A percentile compares a stretch with the other conserved stretches of the same genome.
phyloP scores from a whole-genome alignment of 106 monocot genomes.

The Allium sativum region DNA sequence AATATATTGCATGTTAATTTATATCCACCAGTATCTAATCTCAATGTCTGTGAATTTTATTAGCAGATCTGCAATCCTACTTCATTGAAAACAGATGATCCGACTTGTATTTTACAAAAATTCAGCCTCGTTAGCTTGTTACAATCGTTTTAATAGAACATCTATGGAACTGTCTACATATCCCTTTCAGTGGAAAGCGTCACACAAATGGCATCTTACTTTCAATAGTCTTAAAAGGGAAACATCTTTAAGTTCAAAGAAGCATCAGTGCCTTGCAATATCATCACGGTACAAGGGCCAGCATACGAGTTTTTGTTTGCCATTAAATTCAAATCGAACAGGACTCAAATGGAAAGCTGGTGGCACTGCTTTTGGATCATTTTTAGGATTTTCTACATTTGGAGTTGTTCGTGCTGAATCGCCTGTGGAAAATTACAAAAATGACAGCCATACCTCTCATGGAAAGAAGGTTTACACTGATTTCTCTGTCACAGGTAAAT shows the following conservation, averaged over 20 bases:
- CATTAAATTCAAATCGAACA: conserved; percentile 20
- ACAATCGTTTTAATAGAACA: conserved; percentile 22
- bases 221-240: conserved; percentile 15
- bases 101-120: conserved; percentile 16
- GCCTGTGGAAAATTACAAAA: conserved; percentile 11
- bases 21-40: too few relatives aligned
- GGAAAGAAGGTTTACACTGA: conserved; percentile 75
- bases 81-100: conserved; percentile 16
- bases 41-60: too few relatives aligned
- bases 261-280: conserved; percentile 23
- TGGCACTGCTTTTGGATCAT: conserved; percentile 45
- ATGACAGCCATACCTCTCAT: conserved; percentile 38
- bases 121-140: conserved; percentile 13
- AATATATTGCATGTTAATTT: too few relatives aligned
- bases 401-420: conserved; percentile 50
- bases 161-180: conserved; percentile 5
- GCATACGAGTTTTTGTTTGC: conserved; percentile 30
- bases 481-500: conserved; percentile 70
- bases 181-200: conserved; percentile 10
- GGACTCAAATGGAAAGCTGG: conserved; percentile 30
- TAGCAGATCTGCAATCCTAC: too few relatives aligned
- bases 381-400: conserved; percentile 49
- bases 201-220: conserved; percentile 3
- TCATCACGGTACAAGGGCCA: conserved; percentile 20
- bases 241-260: conserved; percentile 26